Conservation (phyloP, 805 yeast genomes). For the Cyberlindnera misumaiensis region DNA sequence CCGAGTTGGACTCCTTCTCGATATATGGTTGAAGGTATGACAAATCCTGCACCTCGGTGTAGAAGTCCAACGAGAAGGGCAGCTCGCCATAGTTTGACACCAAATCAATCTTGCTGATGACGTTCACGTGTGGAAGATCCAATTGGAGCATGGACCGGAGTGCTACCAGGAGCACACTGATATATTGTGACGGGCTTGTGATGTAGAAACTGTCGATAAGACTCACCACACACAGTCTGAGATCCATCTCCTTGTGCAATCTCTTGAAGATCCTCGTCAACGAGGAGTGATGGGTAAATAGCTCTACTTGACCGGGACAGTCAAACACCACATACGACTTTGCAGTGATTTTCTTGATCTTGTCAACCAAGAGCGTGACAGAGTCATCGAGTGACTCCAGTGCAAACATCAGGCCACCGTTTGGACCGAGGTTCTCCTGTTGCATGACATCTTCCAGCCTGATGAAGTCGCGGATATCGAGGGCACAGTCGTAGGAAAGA, state of each 20-base stretch:
- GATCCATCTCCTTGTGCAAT: constrained; percentile 56
- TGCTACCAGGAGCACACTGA: constrained; percentile 73
- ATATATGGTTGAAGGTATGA: constrained; percentile 59
- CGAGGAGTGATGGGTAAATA: constrained; percentile 84
- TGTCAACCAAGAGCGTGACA: constrained; percentile 50
- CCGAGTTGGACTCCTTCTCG: constrained; percentile 64
- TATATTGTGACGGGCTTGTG: constrained; percentile 82
- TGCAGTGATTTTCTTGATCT: constrained; percentile 50
- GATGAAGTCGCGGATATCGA: constrained; percentile 73
- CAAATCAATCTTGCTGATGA: constrained; percentile 84
- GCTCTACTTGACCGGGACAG: constrained; percentile 95
- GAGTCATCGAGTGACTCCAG: constrained; percentile 58
- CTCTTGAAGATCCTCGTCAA: constrained; percentile 58
- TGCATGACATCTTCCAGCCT: constrained; percentile 76
- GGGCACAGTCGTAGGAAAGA: constrained; percentile 60
- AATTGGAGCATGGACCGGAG: constrained; percentile 89
- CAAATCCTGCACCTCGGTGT: constrained; percentile 89
- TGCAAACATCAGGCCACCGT: constrained; percentile 87
- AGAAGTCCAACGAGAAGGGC: constrained; percentile 77
- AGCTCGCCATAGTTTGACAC: constrained; percentile 69
- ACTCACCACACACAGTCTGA: constrained; percentile 79
- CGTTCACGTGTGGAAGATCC: constrained; percentile 90
- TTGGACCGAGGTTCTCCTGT: constrained; percentile 68
- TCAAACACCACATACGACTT: constrained; percentile 70
- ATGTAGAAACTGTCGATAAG: constrained; percentile 77